Conservation (phyloP, 2,329 filamentous ascomycete genomes). For the Trichoderma afroharzianum region DNA sequence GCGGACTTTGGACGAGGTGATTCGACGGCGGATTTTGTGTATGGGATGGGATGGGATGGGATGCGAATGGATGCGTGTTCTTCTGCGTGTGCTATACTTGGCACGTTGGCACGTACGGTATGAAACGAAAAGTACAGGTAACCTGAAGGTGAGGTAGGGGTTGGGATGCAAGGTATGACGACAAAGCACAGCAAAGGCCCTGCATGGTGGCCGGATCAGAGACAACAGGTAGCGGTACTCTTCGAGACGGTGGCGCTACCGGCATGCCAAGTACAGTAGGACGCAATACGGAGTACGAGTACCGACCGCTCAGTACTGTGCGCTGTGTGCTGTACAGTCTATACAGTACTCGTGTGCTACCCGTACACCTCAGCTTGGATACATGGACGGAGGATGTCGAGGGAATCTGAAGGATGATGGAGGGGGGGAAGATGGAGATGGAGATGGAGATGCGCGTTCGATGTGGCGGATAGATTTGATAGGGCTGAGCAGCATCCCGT, state of each 20-base stretch:
- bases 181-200: neutral
- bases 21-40: neutral
- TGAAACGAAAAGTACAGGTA: neutral
- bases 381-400: neutral
- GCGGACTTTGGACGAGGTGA: neutral
- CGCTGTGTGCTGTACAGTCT: neutral
- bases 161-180: neutral
- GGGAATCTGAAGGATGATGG: neutral
- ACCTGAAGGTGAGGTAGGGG: neutral
- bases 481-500: neutral
- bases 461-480: neutral
- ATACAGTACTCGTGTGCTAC: neutral
- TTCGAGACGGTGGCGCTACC: neutral
- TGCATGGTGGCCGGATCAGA: neutral
- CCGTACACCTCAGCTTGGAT: neutral
- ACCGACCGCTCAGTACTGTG: neutral
- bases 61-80: neutral
- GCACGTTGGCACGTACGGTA: neutral
- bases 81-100: neutral
- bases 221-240: neutral
- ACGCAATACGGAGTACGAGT: neutral
- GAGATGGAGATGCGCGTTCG: neutral
- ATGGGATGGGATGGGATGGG: neutral
- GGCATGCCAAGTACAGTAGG: neutral
- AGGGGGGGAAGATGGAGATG: neutral